Evolutionary conservation across 1,139 yeast genomes (phyloP).

Genomic region (Yueomyces sp.): DNA sequence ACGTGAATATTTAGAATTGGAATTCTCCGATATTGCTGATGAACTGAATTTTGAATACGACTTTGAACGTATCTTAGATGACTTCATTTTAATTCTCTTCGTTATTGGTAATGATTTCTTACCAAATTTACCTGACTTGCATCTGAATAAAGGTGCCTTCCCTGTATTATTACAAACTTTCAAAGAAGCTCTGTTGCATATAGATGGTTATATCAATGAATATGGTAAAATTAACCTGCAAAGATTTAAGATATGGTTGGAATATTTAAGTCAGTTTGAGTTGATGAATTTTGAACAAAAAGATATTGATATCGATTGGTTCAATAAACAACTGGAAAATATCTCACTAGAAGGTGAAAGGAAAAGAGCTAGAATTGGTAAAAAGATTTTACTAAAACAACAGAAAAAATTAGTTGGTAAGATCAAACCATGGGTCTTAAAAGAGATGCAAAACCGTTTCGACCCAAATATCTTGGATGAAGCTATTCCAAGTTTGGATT

Average conservation of each 20-base stretch:
- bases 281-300: constrained; percentile 65
- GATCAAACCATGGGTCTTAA: constrained; percentile 59
- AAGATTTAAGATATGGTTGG: constrained; percentile 65
- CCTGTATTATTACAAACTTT: constrained; percentile 81
- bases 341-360: constrained; percentile 44
- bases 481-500: constrained; percentile 29
- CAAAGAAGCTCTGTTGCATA: constrained; percentile 59
- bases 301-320: constrained; percentile 86
- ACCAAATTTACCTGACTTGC: constrained; percentile 92
- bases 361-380: constrained; percentile 54
- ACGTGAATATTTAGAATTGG: constrained; percentile 83
- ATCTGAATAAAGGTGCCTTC: constrained; percentile 90
- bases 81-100: constrained; percentile 81
- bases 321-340: constrained; percentile 59
- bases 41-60: constrained; percentile 59
- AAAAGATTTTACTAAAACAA: constrained; percentile 28
- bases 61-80: constrained; percentile 86
- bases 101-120: constrained; percentile 97
- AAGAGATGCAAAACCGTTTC: constrained; percentile 26
- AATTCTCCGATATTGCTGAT: constrained; percentile 58
- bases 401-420: constrained; percentile 43
- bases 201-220: constrained; percentile 80
- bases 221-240: constrained; percentile 67
- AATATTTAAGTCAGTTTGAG: constrained; percentile 56
- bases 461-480: constrained; percentile 28